Percentiles rank a stretch among this genome's conserved stretches.
Evolutionary conservation across 2,329 filamentous ascomycete species (phyloP).

Genomic region (Diaporthe citri): DNA sequence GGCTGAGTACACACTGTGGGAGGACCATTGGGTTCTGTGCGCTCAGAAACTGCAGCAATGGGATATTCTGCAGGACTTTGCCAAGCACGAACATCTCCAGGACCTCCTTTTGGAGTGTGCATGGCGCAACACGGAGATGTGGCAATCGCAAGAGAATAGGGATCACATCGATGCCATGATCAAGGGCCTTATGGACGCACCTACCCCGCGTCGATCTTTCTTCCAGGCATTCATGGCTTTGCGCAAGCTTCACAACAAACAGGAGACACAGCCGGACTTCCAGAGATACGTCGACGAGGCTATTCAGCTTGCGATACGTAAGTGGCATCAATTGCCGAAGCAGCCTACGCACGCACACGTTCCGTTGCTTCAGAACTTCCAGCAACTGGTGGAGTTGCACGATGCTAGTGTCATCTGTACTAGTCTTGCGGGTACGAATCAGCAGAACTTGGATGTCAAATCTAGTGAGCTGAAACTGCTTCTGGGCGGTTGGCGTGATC

Average conservation of each 20-base stretch:
- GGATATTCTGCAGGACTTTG: constrained; percentile 97
- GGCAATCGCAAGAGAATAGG: constrained; percentile 86
- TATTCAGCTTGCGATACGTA: constrained; percentile 95
- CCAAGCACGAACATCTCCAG: constrained; percentile 98
- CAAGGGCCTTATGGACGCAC: constrained; percentile 97
- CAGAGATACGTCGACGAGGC: constrained; percentile 94
- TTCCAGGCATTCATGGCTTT: constrained; percentile 99
- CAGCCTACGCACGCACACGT: constrained; percentile 96
- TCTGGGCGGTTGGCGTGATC: constrained; percentile 93
- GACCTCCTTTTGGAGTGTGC: constrained; percentile 95
- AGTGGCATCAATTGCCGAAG: constrained; percentile 98
- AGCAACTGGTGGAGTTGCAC: constrained; percentile 96
- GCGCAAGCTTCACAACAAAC: constrained; percentile 92
- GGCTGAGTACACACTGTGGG: constrained; percentile 98
- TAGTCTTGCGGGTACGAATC: constrained; percentile 87
- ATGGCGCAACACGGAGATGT: constrained; percentile 96
- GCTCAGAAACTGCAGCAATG: constrained; percentile 99
- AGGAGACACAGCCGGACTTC: constrained; percentile 85
- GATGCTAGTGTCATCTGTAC: constrained; percentile 97
- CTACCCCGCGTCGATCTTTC: constrained; percentile 92
- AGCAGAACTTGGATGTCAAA: constrained; percentile 89
- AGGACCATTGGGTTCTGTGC: constrained; percentile 98
- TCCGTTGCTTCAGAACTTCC: constrained; percentile 95
- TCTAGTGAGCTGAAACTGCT: constrained; percentile 95
- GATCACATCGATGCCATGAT: constrained; percentile 93